Conservation (phyloP, 352 stramenopile species). For the Phytophthora sansomeana region DNA sequence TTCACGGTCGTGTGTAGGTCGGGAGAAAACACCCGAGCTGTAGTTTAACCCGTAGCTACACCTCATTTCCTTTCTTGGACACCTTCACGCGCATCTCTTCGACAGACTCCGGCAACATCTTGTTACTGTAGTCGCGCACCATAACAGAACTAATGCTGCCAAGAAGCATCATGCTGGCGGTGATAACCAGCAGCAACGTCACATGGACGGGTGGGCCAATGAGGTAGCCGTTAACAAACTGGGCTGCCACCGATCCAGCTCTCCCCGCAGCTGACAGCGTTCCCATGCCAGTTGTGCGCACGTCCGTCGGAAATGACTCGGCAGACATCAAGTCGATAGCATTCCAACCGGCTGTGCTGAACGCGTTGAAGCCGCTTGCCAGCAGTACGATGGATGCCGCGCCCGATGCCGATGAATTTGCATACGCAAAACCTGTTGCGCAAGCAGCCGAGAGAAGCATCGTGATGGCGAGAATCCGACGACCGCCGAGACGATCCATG, state of each 20-base stretch:
- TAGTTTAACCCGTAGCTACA: conserved; percentile 1
- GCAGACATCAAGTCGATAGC: conserved; percentile 91
- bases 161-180: conserved; percentile 83
- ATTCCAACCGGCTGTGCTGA: conserved; percentile 93
- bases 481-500: conserved; percentile 75
- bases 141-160: conserved; percentile 68
- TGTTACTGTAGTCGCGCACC: conserved; percentile 68
- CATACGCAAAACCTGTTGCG: conserved; percentile 80
- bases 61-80: conserved; percentile 2
- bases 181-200: conserved; percentile 76
- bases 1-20: no score
- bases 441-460: conserved; percentile 78
- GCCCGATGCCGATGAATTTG: conserved; percentile 45
- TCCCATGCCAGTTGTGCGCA: conserved; percentile 92
- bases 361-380: conserved; percentile 92
- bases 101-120: conserved; percentile 59
- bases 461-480: conserved; percentile 71
- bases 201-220: conserved; percentile 80
- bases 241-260: conserved; percentile 89
- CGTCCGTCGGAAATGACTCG: conserved; percentile 91
- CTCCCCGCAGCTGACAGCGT: conserved; percentile 84
- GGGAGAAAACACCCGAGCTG: no score
- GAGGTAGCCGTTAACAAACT: conserved; percentile 92
- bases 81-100: conserved; percentile 58
- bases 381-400: conserved; percentile 76